phyloP scores from a whole-genome alignment of 192 early-diverging fungal species.

The Mortierella hygrophila region DNA sequence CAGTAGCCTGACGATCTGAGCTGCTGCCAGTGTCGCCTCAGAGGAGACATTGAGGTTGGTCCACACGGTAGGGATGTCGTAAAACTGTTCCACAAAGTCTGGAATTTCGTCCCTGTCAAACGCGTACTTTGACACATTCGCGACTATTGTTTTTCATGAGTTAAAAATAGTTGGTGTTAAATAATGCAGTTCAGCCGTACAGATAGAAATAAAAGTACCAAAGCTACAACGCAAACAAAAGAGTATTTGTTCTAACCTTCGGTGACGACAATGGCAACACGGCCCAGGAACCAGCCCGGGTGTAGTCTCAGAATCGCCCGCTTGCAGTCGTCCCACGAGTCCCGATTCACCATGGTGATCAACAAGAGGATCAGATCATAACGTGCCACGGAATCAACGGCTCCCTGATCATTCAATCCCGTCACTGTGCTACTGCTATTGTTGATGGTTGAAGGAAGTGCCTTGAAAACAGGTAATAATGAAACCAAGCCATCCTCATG shows the following conservation, averaged over 20 bases:
- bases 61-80: constrained; percentile 40
- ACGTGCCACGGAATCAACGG: constrained; percentile 19
- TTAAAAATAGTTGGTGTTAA: background rate
- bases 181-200: background rate
- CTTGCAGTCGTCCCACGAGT: constrained; percentile 43
- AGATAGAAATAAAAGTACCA: no score
- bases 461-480: background rate
- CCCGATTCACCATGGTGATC: constrained; percentile 32
- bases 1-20: constrained; percentile 30
- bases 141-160: constrained; percentile 3
- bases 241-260: constrained; percentile 14
- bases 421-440: background rate
- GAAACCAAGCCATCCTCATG: background rate
- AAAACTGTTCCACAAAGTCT: constrained; percentile 13
- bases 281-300: constrained; percentile 45
- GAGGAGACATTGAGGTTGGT: constrained; percentile 24
- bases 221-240: background rate
- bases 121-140: constrained; percentile 39
- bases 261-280: constrained; percentile 44
- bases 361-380: constrained; percentile 52
- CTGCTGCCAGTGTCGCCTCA: constrained; percentile 23
- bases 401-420: background rate
- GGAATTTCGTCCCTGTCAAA: constrained; percentile 50
- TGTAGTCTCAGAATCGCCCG: constrained; percentile 20
- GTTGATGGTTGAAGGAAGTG: no score